These are phyloP conservation scores for Musa itinerans DNA, from an alignment of 176 grass and related monocot species.

Conservation along the genomic window DNA sequence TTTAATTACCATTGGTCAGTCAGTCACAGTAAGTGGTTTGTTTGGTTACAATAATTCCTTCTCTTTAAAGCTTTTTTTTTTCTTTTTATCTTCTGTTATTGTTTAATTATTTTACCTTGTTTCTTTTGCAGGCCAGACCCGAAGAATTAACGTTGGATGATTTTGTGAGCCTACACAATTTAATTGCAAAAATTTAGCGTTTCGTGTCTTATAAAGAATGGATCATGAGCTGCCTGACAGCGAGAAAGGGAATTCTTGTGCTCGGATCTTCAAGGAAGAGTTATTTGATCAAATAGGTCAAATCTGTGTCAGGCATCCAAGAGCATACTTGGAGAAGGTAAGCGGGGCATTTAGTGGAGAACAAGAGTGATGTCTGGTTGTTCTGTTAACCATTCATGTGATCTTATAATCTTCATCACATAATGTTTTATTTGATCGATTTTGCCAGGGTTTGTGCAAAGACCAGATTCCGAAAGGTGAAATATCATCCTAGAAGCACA, in stretches of 20 bases:
- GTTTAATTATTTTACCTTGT: background rate
- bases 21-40: slow-evolving; percentile 49
- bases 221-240: background rate
- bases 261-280: background rate
- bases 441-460: background rate
- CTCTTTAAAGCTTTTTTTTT: background rate
- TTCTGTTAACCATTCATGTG: background rate
- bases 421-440: background rate
- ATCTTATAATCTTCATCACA: background rate
- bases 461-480: background rate
- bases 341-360: background rate
- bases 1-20: slow-evolving; percentile 53
- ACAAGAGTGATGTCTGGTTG: background rate
- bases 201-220: too few species aligned
- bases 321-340: background rate
- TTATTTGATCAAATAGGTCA: background rate
- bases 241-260: background rate
- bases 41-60: background rate
- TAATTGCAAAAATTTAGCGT: slow-evolving; percentile 36
- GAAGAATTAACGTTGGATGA: slow-evolving; percentile 62
- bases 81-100: background rate
- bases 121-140: slow-evolving; percentile 67
- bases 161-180: slow-evolving; percentile 85
- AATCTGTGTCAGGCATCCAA: background rate
- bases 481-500: background rate